phyloP scores from a whole-genome alignment of 495 filamentous ascomycete species.

The Rostrohypoxylon terebratum region DNA sequence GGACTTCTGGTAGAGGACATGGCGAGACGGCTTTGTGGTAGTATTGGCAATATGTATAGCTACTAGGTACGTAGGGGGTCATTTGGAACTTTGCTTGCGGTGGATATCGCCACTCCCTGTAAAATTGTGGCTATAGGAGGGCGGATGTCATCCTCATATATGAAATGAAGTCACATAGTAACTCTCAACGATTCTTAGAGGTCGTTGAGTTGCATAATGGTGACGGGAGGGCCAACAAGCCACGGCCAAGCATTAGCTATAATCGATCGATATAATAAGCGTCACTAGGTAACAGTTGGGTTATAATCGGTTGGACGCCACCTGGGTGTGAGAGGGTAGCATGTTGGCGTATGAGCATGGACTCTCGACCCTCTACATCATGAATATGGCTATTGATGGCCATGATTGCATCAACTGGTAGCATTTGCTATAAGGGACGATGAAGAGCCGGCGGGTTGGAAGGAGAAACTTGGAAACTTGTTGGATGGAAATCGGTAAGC shows the following conservation, averaged over 20 bases:
- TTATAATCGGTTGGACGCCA: slow-evolving; percentile 3
- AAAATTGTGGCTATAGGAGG: slow-evolving; percentile 24
- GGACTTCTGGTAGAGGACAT: slow-evolving; percentile 43
- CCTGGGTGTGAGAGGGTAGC: slow-evolving; percentile 22
- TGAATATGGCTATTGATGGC: slow-evolving; percentile 23
- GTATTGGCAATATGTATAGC: slow-evolving; percentile 5
- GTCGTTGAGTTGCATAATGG: slow-evolving; percentile 14
- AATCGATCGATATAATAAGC: slow-evolving; percentile 1
- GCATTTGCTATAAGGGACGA: slow-evolving; percentile 13
- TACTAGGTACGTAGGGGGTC: slow-evolving; percentile 16
- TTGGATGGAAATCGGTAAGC: slow-evolving; percentile 25
- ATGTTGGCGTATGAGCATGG: slow-evolving; percentile 17
- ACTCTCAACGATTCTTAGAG: slow-evolving; percentile 12
- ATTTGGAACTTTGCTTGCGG: slow-evolving; percentile 10
- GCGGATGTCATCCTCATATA: slow-evolving; percentile 29
- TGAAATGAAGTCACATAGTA: slow-evolving; percentile 43
- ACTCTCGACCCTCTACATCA: slow-evolving; percentile 42
- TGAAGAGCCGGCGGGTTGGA: slow-evolving; percentile 11
- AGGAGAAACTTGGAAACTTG: slow-evolving; percentile 34
- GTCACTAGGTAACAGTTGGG: slow-evolving; percentile 7
- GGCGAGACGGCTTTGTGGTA: slow-evolving; percentile 24
- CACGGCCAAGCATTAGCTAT: slow-evolving; percentile 6
- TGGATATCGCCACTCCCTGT: slow-evolving; percentile 32
- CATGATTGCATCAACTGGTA: slow-evolving; percentile 38
- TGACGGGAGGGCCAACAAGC: slow-evolving; percentile 8